phyloP scores from a whole-genome alignment of 2,329 filamentous ascomycete species.

The Exophiala phaeomuriformis region DNA sequence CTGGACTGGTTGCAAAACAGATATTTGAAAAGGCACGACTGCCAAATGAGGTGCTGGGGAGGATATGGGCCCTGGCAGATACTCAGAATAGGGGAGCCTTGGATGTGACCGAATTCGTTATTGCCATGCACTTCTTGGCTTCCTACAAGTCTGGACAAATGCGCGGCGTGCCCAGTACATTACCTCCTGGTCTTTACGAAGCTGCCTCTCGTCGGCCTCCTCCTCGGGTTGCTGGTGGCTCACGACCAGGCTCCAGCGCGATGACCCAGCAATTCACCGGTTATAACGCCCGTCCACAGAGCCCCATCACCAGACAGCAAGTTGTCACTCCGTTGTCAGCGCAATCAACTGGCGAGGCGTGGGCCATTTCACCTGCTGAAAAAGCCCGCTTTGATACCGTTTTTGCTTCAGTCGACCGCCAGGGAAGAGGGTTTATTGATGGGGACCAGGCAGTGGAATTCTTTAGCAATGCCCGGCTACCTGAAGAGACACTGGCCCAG shows the following conservation, averaged over 20 bases:
- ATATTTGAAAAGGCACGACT: slow-evolving; percentile 92
- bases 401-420: slow-evolving; percentile 75
- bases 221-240: slow-evolving; percentile 47
- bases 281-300: slow-evolving; percentile 51
- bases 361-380: slow-evolving; percentile 75
- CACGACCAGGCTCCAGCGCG: slow-evolving; percentile 44
- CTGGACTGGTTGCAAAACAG: slow-evolving; percentile 68
- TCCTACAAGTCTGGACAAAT: slow-evolving; percentile 81
- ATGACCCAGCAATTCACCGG: slow-evolving; percentile 75
- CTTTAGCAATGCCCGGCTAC: slow-evolving; percentile 82
- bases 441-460: slow-evolving; percentile 93
- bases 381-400: slow-evolving; percentile 83
- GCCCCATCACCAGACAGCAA: slow-evolving; percentile 48
- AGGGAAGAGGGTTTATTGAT: slow-evolving; percentile 73
- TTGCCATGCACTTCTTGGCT: slow-evolving; percentile 93
- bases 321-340: slow-evolving; percentile 46
- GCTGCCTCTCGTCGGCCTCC: slow-evolving; percentile 67
- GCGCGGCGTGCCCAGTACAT: slow-evolving; percentile 66
- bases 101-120: slow-evolving; percentile 85
- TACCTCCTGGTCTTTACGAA: slow-evolving; percentile 83
- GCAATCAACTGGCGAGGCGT: slow-evolving; percentile 58
- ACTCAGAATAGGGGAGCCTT: slow-evolving; percentile 85
- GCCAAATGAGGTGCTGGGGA: slow-evolving; percentile 82
- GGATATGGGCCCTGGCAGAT: slow-evolving; percentile 92
- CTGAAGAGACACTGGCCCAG: slow-evolving; percentile 81